Evolutionary conservation across 2,329 filamentous ascomycete genomes (phyloP).

Genomic region (Botryotinia globosa): DNA sequence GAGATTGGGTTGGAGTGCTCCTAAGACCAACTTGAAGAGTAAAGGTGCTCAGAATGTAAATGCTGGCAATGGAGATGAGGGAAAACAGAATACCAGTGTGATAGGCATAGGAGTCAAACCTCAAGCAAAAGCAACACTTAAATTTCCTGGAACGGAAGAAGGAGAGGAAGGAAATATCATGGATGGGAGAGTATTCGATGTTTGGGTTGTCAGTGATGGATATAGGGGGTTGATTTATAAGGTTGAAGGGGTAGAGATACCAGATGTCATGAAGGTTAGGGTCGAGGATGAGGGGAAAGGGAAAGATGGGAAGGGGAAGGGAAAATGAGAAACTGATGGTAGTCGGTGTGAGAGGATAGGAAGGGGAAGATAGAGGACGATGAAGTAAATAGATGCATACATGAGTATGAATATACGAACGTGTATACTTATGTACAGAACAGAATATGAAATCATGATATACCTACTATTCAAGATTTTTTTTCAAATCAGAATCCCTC

Average conservation of each 20-base stretch:
- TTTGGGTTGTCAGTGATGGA: constrained; percentile 79
- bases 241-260: constrained; percentile 35
- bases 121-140: constrained; percentile 56
- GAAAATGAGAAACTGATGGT: constrained; percentile 2
- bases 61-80: constrained; percentile 80
- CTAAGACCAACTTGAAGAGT: constrained; percentile 34
- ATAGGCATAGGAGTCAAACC: constrained; percentile 45
- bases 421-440: not conserved
- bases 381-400: not conserved
- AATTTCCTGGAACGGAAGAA: constrained; percentile 49
- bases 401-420: not conserved
- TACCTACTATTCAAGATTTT: not conserved
- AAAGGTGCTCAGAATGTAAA: constrained; percentile 38
- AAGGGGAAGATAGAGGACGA: not conserved
- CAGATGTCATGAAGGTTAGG: constrained; percentile 32
- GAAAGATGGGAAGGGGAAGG: constrained; percentile 27
- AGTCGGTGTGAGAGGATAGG: not conserved
- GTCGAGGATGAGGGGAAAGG: constrained; percentile 22
- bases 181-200: constrained; percentile 61
- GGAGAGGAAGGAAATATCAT: constrained; percentile 31
- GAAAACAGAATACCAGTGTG: constrained; percentile 46
- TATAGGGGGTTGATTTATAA: constrained; percentile 70
- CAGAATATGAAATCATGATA: not conserved
- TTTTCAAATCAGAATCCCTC: too few species aligned
- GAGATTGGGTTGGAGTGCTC: constrained; percentile 68